Conservation (phyloP, 2,329 filamentous ascomycete species). For the Pyrenophora teres region DNA sequence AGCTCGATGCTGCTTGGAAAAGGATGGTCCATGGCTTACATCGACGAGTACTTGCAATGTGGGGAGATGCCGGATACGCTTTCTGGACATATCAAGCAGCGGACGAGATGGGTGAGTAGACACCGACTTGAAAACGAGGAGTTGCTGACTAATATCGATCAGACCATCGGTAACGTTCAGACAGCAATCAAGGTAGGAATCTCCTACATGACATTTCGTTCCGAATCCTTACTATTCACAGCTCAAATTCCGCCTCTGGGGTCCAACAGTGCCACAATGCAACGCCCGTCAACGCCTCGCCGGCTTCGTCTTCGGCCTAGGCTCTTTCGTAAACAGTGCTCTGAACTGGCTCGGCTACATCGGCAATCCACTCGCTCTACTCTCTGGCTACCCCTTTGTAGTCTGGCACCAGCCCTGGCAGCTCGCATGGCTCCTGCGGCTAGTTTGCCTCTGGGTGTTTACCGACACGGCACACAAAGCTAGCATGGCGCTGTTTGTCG, state of each 20-base stretch:
- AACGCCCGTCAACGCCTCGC: constrained; percentile 12
- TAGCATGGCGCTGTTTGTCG: not conserved
- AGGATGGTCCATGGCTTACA: constrained; percentile 63
- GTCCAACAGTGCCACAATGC: constrained; percentile 14
- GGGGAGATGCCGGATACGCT: constrained; percentile 28
- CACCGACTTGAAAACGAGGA: not conserved
- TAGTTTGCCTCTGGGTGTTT: not conserved
- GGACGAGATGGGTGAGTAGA: constrained; percentile 22
- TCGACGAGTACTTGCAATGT: constrained; percentile 29
- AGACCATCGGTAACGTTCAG: constrained; percentile 27
- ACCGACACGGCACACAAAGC: not conserved
- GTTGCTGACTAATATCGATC: not conserved
- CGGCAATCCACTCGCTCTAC: not conserved
- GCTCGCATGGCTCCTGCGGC: not conserved
- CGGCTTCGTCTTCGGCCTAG: constrained; percentile 8
- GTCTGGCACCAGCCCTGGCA: constrained; percentile 1
- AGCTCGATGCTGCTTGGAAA: constrained; percentile 63
- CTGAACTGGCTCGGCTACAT: not conserved
- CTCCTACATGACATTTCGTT: not conserved
- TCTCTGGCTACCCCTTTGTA: constrained; percentile 1
- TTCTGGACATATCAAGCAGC: constrained; percentile 26
- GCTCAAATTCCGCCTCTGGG: constrained; percentile 21
- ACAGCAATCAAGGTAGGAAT: constrained; percentile 20
- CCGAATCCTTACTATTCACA: not conserved
- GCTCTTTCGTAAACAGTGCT: not conserved